Conservation (phyloP, 1,284 basidiomycete species). For the Phellinidium pouzarii region DNA sequence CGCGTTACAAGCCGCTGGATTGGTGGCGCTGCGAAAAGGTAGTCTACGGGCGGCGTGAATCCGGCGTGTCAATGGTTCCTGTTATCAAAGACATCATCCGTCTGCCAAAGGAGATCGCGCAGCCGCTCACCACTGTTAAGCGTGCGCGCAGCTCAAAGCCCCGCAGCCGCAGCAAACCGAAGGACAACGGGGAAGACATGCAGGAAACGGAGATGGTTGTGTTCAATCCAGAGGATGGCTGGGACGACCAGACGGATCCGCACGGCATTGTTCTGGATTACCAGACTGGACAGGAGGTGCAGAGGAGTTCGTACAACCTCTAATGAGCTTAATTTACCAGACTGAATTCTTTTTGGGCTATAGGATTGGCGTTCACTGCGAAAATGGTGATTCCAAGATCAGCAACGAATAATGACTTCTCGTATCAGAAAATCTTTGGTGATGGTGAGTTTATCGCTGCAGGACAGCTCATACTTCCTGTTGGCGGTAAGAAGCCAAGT, state of each 20-base stretch:
- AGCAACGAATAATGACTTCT: conserved; percentile 62
- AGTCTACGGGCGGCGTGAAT: conserved; percentile 63
- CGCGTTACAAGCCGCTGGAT: conserved; percentile 73
- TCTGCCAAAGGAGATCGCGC: conserved; percentile 59
- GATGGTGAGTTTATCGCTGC: conserved; percentile 89
- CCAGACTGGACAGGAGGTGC: conserved; percentile 50
- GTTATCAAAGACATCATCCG: conserved; percentile 80
- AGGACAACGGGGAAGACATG: conserved; percentile 26
- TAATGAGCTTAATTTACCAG: not conserved
- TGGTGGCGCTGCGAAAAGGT: conserved; percentile 93
- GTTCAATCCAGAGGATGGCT: conserved; percentile 70
- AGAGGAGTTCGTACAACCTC: conserved; percentile 52
- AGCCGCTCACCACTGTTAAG: conserved; percentile 47
- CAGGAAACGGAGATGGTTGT: conserved; percentile 29
- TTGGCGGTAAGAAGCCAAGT: conserved; percentile 71
- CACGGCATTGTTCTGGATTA: conserved; percentile 69
- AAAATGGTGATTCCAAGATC: conserved; percentile 54
- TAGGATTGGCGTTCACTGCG: conserved; percentile 74
- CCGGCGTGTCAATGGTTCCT: conserved; percentile 56
- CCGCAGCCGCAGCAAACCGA: conserved; percentile 34
- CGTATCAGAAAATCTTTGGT: conserved; percentile 93
- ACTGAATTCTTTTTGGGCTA: not conserved
- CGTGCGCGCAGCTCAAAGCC: conserved; percentile 30
- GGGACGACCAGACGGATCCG: conserved; percentile 77
- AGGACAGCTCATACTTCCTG: conserved; percentile 80